These are phyloP conservation scores for Lactifluus piperatus DNA, from an alignment of 768 basidiomycete species.

Conservation along the genomic window DNA sequence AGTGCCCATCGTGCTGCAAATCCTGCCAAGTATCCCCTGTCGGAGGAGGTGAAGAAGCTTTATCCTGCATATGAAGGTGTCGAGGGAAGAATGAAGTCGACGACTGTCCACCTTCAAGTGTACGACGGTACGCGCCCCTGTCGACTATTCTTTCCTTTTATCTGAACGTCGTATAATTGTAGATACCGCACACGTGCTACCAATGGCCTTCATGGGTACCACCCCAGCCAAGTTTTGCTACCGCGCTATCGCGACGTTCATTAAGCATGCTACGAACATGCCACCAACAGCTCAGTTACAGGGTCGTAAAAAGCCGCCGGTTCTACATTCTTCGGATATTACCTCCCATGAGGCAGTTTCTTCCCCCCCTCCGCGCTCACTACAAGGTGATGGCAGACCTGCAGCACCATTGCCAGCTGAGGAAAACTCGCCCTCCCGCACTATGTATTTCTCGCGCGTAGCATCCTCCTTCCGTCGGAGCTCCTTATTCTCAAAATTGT, in stretches of 20 bases:
- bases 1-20: conserved; percentile 89
- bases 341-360: not conserved
- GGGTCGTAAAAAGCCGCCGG: not conserved
- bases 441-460: not conserved
- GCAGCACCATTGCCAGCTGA: not conserved
- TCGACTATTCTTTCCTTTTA: conserved; percentile 3
- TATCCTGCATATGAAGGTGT: conserved; percentile 53
- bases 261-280: conserved; percentile 56
- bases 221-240: conserved; percentile 75
- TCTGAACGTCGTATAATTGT: not conserved
- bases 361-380: not conserved
- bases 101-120: conserved; percentile 85
- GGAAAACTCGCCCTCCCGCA: not conserved
- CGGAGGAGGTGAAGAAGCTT: conserved; percentile 36
- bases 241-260: conserved; percentile 69
- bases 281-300: conserved; percentile 9
- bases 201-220: conserved; percentile 63
- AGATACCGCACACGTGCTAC: conserved; percentile 68
- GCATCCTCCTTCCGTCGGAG: not conserved
- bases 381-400: not conserved
- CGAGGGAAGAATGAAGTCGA: conserved; percentile 45
- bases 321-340: not conserved
- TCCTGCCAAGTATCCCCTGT: conserved; percentile 57
- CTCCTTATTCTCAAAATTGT: not conserved
- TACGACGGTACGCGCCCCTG: conserved; percentile 57